phyloP scores from a whole-genome alignment of 1,284 basidiomycete genomes.

The Neolentinus lepideus region DNA sequence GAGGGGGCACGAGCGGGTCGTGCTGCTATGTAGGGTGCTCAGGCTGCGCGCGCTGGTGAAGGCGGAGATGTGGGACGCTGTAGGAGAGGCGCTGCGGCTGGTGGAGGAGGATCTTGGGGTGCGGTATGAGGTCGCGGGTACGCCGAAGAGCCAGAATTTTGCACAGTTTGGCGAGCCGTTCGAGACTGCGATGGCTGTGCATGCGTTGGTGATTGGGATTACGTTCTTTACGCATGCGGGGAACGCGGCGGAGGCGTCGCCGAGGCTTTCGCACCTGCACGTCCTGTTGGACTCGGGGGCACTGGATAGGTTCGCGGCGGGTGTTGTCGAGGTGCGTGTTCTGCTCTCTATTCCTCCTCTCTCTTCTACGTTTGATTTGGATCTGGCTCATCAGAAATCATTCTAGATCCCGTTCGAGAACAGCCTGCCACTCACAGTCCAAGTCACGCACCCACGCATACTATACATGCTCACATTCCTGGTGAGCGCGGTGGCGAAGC shows the following conservation, averaged over 20 bases:
- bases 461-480: slow-evolving; percentile 60
- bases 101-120: slow-evolving; percentile 41
- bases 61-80: slow-evolving; percentile 43
- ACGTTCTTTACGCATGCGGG: slow-evolving; percentile 54
- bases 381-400: background rate
- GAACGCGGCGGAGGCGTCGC: slow-evolving; percentile 32
- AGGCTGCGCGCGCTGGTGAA: slow-evolving; percentile 45
- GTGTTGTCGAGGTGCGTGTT: slow-evolving; percentile 39
- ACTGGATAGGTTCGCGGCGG: slow-evolving; percentile 38
- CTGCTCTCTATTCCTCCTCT: background rate
- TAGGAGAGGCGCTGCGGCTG: slow-evolving; percentile 33
- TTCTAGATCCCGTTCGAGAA: slow-evolving; percentile 26
- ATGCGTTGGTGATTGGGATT: slow-evolving; percentile 49
- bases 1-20: slow-evolving; percentile 32
- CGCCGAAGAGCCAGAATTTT: slow-evolving; percentile 3
- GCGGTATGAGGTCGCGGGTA: slow-evolving; percentile 20
- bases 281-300: slow-evolving; percentile 52
- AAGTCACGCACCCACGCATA: slow-evolving; percentile 59
- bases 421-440: slow-evolving; percentile 40
- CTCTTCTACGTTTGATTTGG: slow-evolving; percentile 4
- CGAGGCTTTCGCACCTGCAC: slow-evolving; percentile 50
- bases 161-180: slow-evolving; percentile 27
- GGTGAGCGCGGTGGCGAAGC: slow-evolving; percentile 55
- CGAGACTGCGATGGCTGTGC: slow-evolving; percentile 38
- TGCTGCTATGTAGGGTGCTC: slow-evolving; percentile 40